Conservation (phyloP, 2,329 filamentous ascomycete genomes). For the Pseudonectria foliicola region DNA sequence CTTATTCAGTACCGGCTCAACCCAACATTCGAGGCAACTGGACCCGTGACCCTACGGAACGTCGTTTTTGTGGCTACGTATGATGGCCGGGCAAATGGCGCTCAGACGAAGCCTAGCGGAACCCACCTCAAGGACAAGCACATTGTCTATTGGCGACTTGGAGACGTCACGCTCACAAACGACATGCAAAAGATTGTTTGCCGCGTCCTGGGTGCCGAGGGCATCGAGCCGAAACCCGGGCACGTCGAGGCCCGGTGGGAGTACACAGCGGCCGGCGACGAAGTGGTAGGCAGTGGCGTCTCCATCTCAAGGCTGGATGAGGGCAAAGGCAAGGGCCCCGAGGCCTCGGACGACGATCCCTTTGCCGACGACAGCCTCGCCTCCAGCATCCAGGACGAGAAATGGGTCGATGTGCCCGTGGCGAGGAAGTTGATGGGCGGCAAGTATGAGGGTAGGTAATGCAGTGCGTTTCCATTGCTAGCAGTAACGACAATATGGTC, state of each 20-base stretch:
- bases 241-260: conserved; percentile 83
- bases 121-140: conserved; percentile 72
- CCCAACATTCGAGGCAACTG: conserved; percentile 48
- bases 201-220: conserved; percentile 67
- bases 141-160: conserved; percentile 73
- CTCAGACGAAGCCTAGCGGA: conserved; percentile 72
- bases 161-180: conserved; percentile 61
- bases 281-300: conserved; percentile 52
- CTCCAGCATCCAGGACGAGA: conserved; percentile 21
- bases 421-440: conserved; percentile 65
- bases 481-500: too few species aligned
- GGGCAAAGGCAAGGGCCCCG: conserved; percentile 46
- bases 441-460: conserved; percentile 57
- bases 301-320: conserved; percentile 52
- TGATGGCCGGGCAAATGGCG: conserved; percentile 59
- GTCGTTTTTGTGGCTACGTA: conserved; percentile 67
- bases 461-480: too few species aligned
- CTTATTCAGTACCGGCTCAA: conserved; percentile 82
- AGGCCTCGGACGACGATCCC: conserved; percentile 50
- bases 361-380: conserved; percentile 50
- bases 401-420: conserved; percentile 62
- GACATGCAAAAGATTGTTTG: conserved; percentile 74
- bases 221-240: conserved; percentile 62
- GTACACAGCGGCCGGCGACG: conserved; percentile 33
- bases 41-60: conserved; percentile 53